These are phyloP conservation scores for Mycena galopus DNA, from an alignment of 768 basidiomycete genomes.

Conservation along the genomic window DNA sequence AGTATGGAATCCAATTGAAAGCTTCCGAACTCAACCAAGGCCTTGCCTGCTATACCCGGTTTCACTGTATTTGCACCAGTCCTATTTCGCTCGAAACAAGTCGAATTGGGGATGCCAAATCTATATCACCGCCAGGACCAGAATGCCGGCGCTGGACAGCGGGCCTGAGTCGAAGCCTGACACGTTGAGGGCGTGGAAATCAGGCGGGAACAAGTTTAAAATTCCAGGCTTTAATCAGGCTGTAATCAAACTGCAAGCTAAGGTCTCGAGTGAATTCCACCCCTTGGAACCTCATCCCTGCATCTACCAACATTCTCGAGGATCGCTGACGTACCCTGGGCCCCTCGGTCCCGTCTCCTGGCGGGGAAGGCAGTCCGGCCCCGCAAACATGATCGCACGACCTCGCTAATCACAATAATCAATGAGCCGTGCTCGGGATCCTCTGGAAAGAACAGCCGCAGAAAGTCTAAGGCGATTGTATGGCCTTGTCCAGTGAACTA, in stretches of 20 bases:
- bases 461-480: too few relatives aligned
- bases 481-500: too few relatives aligned
- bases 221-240: too few relatives aligned
- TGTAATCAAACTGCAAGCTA: too few relatives aligned
- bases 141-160: constrained; percentile 6
- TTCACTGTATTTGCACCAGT: neutral
- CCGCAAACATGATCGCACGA: too few relatives aligned
- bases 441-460: too few relatives aligned
- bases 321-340: neutral
- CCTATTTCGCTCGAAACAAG: neutral
- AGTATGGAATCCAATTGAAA: neutral
- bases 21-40: neutral
- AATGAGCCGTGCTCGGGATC: too few relatives aligned
- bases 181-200: constrained; percentile 1
- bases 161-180: constrained; percentile 6
- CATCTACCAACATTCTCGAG: neutral
- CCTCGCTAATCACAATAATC: too few relatives aligned
- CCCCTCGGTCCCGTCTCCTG: neutral
- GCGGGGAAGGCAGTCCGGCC: neutral
- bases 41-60: neutral
- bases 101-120: neutral
- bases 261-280: too few relatives aligned
- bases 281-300: neutral
- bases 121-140: constrained; percentile 13
- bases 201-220: neutral